Base-by-base conservation (phyloP, 148 eudicot genomes). In the Nepenthes gracilis region DNA sequence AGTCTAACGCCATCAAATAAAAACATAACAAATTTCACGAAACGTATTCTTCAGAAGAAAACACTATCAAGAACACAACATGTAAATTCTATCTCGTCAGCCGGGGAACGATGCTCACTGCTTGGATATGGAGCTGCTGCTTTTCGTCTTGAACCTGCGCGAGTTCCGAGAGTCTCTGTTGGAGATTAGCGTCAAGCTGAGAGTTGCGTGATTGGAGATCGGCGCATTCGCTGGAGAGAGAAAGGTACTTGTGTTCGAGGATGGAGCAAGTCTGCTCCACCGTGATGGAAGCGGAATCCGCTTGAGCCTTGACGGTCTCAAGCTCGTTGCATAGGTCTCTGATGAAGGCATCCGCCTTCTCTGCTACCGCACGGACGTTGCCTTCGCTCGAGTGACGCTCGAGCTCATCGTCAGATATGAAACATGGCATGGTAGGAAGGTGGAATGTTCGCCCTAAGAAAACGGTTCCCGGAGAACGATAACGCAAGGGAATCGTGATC, bases 251-350 rank as follows among this genome's bases (percentile, higher is more conserved):
- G 69, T 93, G 92, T 66, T 89, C 99, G 62, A 85, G 84, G 49
- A 82, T 64, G 1, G 99, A 82, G 66, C 99, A 89, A 0, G 89
- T 86, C 60, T 94, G 99, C 69, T 94, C 99, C n/a, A 85, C 90
- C 33, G 92, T 94, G 49, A 94, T 84, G 12, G 92, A 45, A 4
- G 87, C 75, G 12, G 97, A 95, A 49, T 94, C 97, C 1, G 88
- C 84, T 73, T 86, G 82, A 6, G 97, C 99, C 61, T 68, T 83
- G 33, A 75, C 86, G 47, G 95, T 83, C 43, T 93, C 96, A 47
- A 89, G 71, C 51, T 86, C 83, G 12, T 72, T 67, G 66, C 58
- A 58, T 8, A 88, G 76, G 33, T 60, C 72, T 32, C 77, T 58
- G 23, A 93, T 89, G 72, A 64, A 86, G 0, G 80, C 74, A 54